Conservation (phyloP, 495 filamentous ascomycete genomes). For the Hamigera avellanea region DNA sequence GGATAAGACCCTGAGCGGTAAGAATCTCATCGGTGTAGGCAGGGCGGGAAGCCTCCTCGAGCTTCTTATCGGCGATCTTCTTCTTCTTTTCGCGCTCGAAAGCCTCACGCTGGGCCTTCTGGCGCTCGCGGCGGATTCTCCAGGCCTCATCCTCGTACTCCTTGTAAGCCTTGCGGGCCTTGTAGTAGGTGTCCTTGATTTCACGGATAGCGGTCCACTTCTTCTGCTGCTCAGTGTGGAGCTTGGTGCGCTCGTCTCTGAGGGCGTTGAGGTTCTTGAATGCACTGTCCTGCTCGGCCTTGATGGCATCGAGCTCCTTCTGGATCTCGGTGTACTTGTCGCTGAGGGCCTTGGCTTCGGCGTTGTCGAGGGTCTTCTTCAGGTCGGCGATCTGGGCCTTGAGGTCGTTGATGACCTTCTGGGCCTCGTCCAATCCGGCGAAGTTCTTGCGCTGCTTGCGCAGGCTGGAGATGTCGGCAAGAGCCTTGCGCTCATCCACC, state of each 20-base stretch:
- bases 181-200: constrained; percentile 77
- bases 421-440: constrained; percentile 62
- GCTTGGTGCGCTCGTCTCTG: constrained; percentile 75
- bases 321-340: constrained; percentile 73
- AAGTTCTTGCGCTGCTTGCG: constrained; percentile 88
- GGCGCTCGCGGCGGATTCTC: constrained; percentile 61
- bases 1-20: constrained; percentile 71
- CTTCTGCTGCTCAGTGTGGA: constrained; percentile 70
- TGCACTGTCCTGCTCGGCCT: constrained; percentile 77
- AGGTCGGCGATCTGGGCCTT: constrained; percentile 78
- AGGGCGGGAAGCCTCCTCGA: constrained; percentile 80
- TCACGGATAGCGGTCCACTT: constrained; percentile 70
- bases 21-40: constrained; percentile 89
- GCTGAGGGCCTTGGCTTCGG: constrained; percentile 78
- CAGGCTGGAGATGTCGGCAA: constrained; percentile 67
- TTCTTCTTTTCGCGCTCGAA: constrained; percentile 62
- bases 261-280: constrained; percentile 79
- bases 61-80: constrained; percentile 70
- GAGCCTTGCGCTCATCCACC: constrained; percentile 92
- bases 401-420: constrained; percentile 74
- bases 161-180: constrained; percentile 59
- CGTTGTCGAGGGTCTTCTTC: constrained; percentile 77
- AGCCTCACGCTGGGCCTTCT: constrained; percentile 67
- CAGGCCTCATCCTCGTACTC: constrained; percentile 73
- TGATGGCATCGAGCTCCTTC: constrained; percentile 77